Evolutionary conservation across 345 rosid species (phyloP), one percentile per base, ranked within the genome.

Genomic region (Hibiscus tridactylites): DNA sequence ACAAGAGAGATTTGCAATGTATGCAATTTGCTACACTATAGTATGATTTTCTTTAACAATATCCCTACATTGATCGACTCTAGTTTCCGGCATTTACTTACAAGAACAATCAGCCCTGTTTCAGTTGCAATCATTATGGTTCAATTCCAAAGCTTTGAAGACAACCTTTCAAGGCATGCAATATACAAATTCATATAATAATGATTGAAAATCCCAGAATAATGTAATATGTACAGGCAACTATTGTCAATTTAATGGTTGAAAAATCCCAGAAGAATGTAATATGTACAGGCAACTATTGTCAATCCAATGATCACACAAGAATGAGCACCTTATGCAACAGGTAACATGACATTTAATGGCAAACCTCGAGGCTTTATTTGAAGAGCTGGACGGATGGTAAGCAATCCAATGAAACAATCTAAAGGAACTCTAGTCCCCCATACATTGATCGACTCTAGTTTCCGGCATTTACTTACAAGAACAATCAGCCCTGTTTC

Each of bases 341-440:
- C 85, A 69, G 87, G 92, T 80, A 79, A 71, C 79, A 83, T 70
- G 7, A 75, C 72, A 75, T 86, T 82, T 21, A 75, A 47, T 39
- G 84, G 80, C 71, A 81, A 29, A 31, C 77, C 73, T 24, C 42
- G 65, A 11, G 90, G 91, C 78, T 88, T 91, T 28, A 91, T 91
- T 79, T 81, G 84, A 73, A 90, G 93, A n/a, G 85, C 87, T 26
- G 97, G 97, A 58, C 90, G 88, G 5, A 88, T 78, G 0, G 82
- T 52, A 49, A 90, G 90, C 79, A 91, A 78, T 64, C 83, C 83
- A 19, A 85, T 75, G 84, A 91, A 85, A 77, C 93, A 85, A 62
- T 81, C 87, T 11, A 83, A 77, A 7, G 97, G 90, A 72, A 91
- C 79, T 78, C 97, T 83, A 9, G 93, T 90, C 74, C 99, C 97